Base-by-base conservation (phyloP, 2,329 filamentous ascomycete genomes). In the Thielaviopsis cerberus region DNA sequence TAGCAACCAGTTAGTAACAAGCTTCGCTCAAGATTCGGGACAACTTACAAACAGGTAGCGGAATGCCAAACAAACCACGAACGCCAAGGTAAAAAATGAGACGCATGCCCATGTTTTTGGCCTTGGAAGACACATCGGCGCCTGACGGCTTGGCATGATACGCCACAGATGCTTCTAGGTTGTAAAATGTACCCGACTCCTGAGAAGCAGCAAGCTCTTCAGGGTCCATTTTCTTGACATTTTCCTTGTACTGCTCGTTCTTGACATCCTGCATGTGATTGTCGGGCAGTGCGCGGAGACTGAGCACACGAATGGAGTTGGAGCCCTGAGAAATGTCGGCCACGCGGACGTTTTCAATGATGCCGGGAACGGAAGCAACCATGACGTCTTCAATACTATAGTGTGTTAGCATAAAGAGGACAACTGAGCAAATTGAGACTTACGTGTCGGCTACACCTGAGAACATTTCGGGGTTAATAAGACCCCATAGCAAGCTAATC, bases 381-480 rank as follows among this genome's bases (percentile, higher is more conserved):
- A 97, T 97, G 63, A 97, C 86, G 68, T 97, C 91, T 70, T 77
- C 68, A 0, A 74, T 66, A 1, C 70, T 72, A 34, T 50, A 23
- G 26, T 22, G 3, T 37, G 41, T 58, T 41, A 54, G 13, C 17
- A 54, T 64, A 15, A 11, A 2, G 5, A 7, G 2, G 1, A 13
- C 0, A 22, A 4, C 20, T 48, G 15, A 4, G 13, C 52, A 25
- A 1, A 5, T 1, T 48, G n/a, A 1, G 27, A 67, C 70, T 68
- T 62, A 72, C 13, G 87, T 96, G 67, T 97, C 92, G n/a, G 90
- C 90, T 8, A 96, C 80, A 5, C 81, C 80, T n/a, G 81, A 75
- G 69, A 98, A 92, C 86, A 97, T 94, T 51, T 97, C 91, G 0
- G 92, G 91, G 66, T 97, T 94, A 62, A 96, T 83, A 3, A 97